Base-by-base conservation (phyloP, 208 protist species). In the Paratrypanosoma confusum region DNA sequence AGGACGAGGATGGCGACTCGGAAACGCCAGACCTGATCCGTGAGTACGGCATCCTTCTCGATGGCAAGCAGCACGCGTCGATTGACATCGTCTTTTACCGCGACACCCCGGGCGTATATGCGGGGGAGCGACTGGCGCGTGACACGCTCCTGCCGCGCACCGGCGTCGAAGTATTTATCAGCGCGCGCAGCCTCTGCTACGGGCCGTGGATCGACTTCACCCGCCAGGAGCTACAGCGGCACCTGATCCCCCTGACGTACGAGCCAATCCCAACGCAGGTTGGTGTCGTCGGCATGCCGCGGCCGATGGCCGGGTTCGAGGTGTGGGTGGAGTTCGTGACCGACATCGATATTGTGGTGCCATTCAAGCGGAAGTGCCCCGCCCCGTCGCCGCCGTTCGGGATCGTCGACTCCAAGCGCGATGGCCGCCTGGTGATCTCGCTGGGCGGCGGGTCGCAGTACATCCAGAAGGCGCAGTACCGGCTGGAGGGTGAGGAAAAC, bases 151-250 rank as follows among this genome's bases (percentile, higher is more conserved):
- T 93, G 38, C 84, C 83, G 13, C 71, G 39, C 5, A 73, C 56
- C 8, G 79, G 84, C 16, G 36, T 84, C 3, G 84, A 93, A 61
- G 45, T 93, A n/a, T 29, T 88, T 22, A 45, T 93, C 31, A 78
- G 88, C 35, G 49, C 70, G 2, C 74, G 73, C 2, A 47, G 67
- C 32, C 26, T 93, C 3, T 64, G 63, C 24, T 84, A 83, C 42
- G 81, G 84, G 11, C 71, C 84, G 21, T 93, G 84, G 81, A 63
- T 82, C 8, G 66, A 88, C 56, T 88, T 82, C 63, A 88, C 72
- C 35, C 70, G 78, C 27, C 73, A 61, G 39, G 49, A 88, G 57
- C 52, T 93, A 27, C 82, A 66, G 60, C 55, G 76, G 20, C 83
- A 71, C 51, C 90, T 93, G 32, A 39, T 85, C 1, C 84, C 84